phyloP scores from a whole-genome alignment of 2,329 filamentous ascomycete genomes.

The Penicillium brevicompactum region DNA sequence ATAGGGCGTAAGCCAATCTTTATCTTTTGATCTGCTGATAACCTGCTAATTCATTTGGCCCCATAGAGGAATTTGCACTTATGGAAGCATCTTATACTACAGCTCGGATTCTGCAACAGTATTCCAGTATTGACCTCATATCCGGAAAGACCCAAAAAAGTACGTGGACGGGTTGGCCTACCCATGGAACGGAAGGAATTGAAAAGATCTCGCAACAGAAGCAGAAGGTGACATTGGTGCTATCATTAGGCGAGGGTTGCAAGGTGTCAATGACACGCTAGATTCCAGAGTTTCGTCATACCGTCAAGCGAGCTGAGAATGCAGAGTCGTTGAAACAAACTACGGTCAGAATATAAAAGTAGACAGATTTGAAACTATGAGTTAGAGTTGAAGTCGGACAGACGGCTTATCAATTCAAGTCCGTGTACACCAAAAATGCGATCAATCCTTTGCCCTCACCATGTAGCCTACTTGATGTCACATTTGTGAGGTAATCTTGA shows the following conservation, averaged over 20 bases:
- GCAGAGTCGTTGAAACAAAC: no score
- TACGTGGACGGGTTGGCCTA: slow-evolving; percentile 2
- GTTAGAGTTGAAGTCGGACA: no score
- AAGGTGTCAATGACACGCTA: slow-evolving; percentile 20
- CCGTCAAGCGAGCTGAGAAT: no score
- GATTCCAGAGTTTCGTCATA: not conserved
- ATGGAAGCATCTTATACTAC: slow-evolving; percentile 28
- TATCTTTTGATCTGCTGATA: not conserved
- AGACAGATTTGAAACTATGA: no score
- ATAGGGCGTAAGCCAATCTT: slow-evolving; percentile 7
- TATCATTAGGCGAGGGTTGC: slow-evolving; percentile 3
- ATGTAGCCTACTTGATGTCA: no score
- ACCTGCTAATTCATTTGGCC: not conserved
- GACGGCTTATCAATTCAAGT: no score
- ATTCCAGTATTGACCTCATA: slow-evolving; percentile 8
- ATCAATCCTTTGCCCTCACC: no score
- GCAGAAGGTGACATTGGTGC: slow-evolving; percentile 5
- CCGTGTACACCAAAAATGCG: no score
- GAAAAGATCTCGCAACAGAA: not conserved
- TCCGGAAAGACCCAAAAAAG: not conserved
- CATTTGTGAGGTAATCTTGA: not conserved
- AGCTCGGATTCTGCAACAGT: slow-evolving; percentile 24
- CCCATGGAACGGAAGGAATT: not conserved
- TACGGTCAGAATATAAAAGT: no score
- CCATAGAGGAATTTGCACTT: slow-evolving; percentile 27